Evolutionary conservation across 2,329 filamentous ascomycete species (phyloP), one percentile per base, ranked within the genome.

Genomic region (Calonectria hawksworthii): DNA sequence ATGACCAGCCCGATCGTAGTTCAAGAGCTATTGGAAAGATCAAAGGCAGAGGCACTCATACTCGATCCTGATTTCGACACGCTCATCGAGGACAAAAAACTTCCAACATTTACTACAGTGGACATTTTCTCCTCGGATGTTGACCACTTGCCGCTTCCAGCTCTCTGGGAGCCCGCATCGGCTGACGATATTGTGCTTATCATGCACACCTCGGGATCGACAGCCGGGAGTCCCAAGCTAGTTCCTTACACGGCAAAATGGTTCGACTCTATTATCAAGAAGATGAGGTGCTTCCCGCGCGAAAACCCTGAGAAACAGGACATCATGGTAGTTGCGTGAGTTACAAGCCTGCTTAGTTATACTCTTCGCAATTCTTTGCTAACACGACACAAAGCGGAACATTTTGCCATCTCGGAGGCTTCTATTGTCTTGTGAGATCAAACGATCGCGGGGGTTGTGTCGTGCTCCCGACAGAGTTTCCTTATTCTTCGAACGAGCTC

Each of bases 131-230:
- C 38, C 0, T 23, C 32, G 9, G 26, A 41, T 0, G 4, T 63
- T 7, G 23, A 67, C 0, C 51, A 68, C 7, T 18, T 75, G 0
- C 30, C 68, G 1, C 23, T 70, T 1, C 32, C 70, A 5, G 1
- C 4, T 1, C 26, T 74, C 3, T 69, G 70, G 28, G 21, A 34
- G 2, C 74, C 78, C 13, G 41, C 38, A 0, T 14, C 65, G 2
- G 30, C 41, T 0, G 75, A 80, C 0, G 76, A 80, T 1, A 44
- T 72, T 2, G 1, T 75, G 3, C 61, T 76, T 13, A 74, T 79
- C 1, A 73, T 69, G 47, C 78, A 80, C n/a, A 78, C 79, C 3
- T 80, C 79, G 8, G 79, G 79, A 0, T 80, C 79, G 0, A 79
- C 74, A 0, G 79, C 77, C 0, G 79, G 79, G 1, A 68, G 59